A percentile compares a stretch with the other conserved stretches of the same genome.
Conservation (phyloP, 495 filamentous ascomycete genomes). For the Articulospora tetracladia region DNA sequence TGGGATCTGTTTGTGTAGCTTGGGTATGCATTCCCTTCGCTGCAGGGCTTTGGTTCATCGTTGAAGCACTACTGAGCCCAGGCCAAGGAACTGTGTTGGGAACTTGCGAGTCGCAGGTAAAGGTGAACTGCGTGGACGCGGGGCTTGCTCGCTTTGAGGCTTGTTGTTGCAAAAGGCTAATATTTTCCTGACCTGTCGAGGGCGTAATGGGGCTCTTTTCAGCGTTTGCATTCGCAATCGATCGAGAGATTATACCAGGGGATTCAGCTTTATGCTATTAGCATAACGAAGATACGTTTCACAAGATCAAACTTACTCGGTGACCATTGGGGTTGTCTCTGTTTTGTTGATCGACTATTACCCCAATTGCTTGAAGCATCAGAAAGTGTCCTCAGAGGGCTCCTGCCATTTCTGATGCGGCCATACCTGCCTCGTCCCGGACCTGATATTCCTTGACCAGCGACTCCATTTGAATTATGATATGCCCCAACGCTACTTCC, state of each 20-base stretch:
- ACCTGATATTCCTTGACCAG: constrained; percentile 23
- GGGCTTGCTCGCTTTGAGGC: constrained; percentile 52
- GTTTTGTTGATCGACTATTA: constrained; percentile 40
- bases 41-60: constrained; percentile 20
- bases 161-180: constrained; percentile 72
- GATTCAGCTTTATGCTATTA: constrained; percentile 34
- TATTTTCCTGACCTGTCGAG: constrained; percentile 61
- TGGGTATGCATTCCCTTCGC: constrained; percentile 44
- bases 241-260: constrained; percentile 73
- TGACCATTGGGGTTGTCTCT: constrained; percentile 34
- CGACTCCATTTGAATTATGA: constrained; percentile 58
- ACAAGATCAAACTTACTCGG: constrained; percentile 37
- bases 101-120: constrained; percentile 69
- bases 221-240: constrained; percentile 81
- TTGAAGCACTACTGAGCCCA: constrained; percentile 18
- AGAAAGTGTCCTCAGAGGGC: constrained; percentile 54
- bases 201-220: constrained; percentile 61
- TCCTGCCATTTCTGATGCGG: constrained; percentile 58
- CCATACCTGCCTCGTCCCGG: constrained; percentile 68
- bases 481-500: constrained; percentile 48
- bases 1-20: constrained; percentile 59
- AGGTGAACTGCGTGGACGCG: constrained; percentile 83
- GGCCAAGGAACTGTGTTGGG: constrained; percentile 45
- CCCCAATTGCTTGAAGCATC: constrained; percentile 52
- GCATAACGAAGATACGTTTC: background rate